phyloP scores from a whole-genome alignment of 352 stramenopile genomes.

The Globisporangium emineosum region DNA sequence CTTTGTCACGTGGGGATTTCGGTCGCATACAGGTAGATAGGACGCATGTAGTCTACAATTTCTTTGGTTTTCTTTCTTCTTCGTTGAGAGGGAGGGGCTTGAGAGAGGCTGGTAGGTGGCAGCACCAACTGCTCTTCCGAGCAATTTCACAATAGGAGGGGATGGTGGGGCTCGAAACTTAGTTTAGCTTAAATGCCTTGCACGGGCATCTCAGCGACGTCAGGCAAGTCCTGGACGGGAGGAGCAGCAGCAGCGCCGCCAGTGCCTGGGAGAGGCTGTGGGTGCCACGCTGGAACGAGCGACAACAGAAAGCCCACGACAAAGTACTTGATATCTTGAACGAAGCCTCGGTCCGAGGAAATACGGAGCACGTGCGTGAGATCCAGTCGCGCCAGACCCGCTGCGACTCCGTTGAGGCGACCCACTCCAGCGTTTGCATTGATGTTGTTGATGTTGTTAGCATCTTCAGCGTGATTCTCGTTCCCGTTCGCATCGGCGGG shows the following conservation, averaged over 20 bases:
- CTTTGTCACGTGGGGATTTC: background rate
- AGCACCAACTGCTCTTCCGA: background rate
- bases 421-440: slow-evolving; percentile 21
- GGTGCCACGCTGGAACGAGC: slow-evolving; percentile 78
- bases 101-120: background rate
- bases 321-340: slow-evolving; percentile 81
- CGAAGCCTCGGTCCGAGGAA: slow-evolving; percentile 61
- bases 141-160: background rate
- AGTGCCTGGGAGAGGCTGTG: slow-evolving; percentile 43
- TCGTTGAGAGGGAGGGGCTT: background rate
- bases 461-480: background rate
- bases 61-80: slow-evolving; percentile 1
- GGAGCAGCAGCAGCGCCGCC: slow-evolving; percentile 18
- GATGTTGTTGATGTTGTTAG: slow-evolving; percentile 19
- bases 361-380: slow-evolving; percentile 64
- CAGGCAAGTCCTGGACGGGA: slow-evolving; percentile 37
- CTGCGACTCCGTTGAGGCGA: slow-evolving; percentile 20
- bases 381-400: slow-evolving; percentile 21
- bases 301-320: slow-evolving; percentile 69
- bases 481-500: slow-evolving; percentile 13
- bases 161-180: background rate
- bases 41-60: slow-evolving; percentile 8
- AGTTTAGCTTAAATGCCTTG: slow-evolving; percentile 62
- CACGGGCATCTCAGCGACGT: slow-evolving; percentile 54
- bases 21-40: background rate